Evolutionary conservation across 2,329 filamentous ascomycete species (phyloP), one percentile per base, ranked within the genome.

Genomic region (Rhytidhysteron rufulum): DNA sequence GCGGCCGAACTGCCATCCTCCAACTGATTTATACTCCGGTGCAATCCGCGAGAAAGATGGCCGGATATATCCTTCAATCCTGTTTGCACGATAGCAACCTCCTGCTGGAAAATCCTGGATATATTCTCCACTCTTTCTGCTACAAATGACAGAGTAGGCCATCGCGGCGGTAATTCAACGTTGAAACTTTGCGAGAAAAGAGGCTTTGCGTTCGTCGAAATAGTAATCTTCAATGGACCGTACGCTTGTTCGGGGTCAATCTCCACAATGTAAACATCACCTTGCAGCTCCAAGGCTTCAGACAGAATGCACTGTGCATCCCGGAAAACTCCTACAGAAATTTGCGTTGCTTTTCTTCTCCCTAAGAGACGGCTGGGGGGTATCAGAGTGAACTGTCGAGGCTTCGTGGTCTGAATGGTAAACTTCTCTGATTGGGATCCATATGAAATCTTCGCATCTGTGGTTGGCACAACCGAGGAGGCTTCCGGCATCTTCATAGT

Each of bases 381-480:
- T 31, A 70, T 71, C 36, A 80, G 65, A 31, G 76, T 57, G 40
- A 79, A 70, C 49, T 78, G 73, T 34, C 70, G 69, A 44, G 78
- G 71, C 4, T 73, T 74, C 45, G 77, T 67, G n/a, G 72, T 66
- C 43, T 76, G 68, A n/a, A 79, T 63, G 42, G 75, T 70, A 51
- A 77, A 79, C 9, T 60, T 56, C 29, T 68, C 64, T 3, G 60
- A 58, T 13, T 64, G 57, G 24, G 16, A 13, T 9, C n/a, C 19
- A 31, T 25, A 47, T 43, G 15, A 13, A 42, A 5, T 19, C 30
- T 20, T n/a, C n/a, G n/a, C n/a, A n/a, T n/a, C n/a, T n/a, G n/a
- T n/a, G n/a, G n/a, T n/a, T n/a, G n/a, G n/a, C n/a, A n/a, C n/a
- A n/a, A n/a, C n/a, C 19, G 38, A 25, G 11, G 30, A 24, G 16